These are phyloP conservation scores for Chloris gayana DNA, from an alignment of 176 grass and related monocot species.

Conservation along the genomic window DNA sequence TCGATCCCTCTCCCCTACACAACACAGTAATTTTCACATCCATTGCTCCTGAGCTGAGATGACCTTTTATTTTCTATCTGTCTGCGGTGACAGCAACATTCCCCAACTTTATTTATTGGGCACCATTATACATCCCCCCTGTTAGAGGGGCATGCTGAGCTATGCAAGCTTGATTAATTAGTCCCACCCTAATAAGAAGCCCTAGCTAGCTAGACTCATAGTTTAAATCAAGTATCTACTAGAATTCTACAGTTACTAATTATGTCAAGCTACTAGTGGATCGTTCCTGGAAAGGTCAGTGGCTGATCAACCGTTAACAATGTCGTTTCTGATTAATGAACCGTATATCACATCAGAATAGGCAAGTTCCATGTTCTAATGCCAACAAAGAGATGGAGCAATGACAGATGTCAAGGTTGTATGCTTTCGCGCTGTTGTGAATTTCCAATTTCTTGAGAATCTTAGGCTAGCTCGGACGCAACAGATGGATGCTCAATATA, in stretches of 20 bases:
- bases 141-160: constrained; percentile 31
- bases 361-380: neutral
- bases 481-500: neutral
- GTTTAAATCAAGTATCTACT: neutral
- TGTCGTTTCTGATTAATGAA: constrained; percentile 15
- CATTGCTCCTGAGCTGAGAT: no score
- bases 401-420: neutral
- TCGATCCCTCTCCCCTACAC: no score
- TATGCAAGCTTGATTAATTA: neutral
- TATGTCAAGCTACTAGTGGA: neutral
- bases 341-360: constrained; percentile 8
- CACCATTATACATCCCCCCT: neutral
- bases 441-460: constrained; percentile 31
- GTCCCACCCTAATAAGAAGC: constrained; percentile 6
- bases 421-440: neutral
- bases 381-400: neutral
- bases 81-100: no score
- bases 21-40: no score
- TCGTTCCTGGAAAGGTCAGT: neutral
- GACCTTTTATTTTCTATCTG: no score
- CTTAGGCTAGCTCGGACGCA: neutral
- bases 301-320: neutral
- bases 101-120: no score
- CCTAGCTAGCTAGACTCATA: neutral
- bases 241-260: neutral